Evolutionary conservation across 2,329 filamentous ascomycete genomes (phyloP).

Genomic region (Beauveria caledonica): DNA sequence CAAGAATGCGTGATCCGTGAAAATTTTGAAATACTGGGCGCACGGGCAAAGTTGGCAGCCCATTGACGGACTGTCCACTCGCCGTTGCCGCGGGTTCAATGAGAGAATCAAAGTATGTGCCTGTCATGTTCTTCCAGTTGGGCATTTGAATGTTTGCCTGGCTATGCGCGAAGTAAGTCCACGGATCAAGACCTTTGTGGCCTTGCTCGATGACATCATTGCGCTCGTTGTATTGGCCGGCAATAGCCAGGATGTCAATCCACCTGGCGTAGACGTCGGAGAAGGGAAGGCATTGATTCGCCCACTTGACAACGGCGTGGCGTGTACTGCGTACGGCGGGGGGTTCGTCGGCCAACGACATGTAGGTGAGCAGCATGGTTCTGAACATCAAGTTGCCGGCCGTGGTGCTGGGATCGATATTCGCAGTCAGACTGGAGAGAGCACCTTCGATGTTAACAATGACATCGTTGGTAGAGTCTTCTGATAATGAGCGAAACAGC

Average conservation of each 20-base stretch:
- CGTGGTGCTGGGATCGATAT: conserved; percentile 30
- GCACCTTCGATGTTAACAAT: conserved; percentile 86
- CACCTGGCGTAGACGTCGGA: conserved; percentile 71
- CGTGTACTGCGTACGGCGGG: conserved; percentile 63
- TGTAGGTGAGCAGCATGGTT: conserved; percentile 58
- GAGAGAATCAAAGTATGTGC: conserved; percentile 37
- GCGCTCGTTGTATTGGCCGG: conserved; percentile 56
- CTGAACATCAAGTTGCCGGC: conserved; percentile 29
- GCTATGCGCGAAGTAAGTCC: conserved; percentile 41
- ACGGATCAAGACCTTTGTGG: conserved; percentile 71
- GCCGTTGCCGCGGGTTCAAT: conserved; percentile 22
- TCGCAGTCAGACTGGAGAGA: conserved; percentile 60
- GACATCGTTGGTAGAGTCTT: conserved; percentile 67
- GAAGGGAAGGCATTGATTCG: conserved; percentile 79
- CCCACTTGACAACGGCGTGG: conserved; percentile 79
- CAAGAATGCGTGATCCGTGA: conserved; percentile 35
- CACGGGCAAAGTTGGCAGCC: conserved; percentile 12
- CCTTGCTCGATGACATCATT: conserved; percentile 87
- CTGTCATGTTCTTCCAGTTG: conserved; percentile 43
- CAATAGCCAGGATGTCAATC: conserved; percentile 79
- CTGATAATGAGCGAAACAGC: conserved; percentile 75
- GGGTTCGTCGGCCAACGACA: conserved; percentile 42
- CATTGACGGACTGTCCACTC: conserved; percentile 28
- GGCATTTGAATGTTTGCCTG: conserved; percentile 34
- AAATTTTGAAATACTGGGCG: conserved; percentile 37